These are phyloP conservation scores for Sphaerulina vaccinii DNA, from an alignment of 2,329 filamentous ascomycete genomes.

Conservation along the genomic window DNA sequence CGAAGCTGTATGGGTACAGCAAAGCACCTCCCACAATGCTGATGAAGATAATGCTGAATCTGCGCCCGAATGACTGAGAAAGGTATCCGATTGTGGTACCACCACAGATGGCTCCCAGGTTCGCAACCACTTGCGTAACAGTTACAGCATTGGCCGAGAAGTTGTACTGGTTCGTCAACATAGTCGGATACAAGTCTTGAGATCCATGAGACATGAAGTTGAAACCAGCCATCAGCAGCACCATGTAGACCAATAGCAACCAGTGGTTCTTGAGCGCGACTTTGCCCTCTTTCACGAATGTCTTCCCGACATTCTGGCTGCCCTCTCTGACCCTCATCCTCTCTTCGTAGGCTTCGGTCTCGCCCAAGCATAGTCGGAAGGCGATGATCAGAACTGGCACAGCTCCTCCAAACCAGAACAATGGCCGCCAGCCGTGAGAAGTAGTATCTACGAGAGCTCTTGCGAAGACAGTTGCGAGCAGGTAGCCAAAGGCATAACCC, in stretches of 20 bases:
- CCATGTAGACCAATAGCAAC: conserved; percentile 75
- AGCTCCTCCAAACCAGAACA: conserved; percentile 86
- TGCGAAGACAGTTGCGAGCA: conserved; percentile 49
- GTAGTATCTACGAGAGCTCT: conserved; percentile 72
- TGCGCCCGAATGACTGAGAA: conserved; percentile 48
- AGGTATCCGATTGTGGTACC: conserved; percentile 49
- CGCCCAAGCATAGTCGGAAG: conserved; percentile 73
- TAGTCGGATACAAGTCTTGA: conserved; percentile 63
- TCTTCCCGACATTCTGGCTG: conserved; percentile 59
- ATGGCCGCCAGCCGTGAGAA: conserved; percentile 73
- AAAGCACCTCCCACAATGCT: conserved; percentile 68
- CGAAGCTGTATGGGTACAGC: conserved; percentile 80
- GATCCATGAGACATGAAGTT: conserved; percentile 87
- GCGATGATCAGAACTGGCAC: conserved; percentile 78
- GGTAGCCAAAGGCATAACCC: conserved; percentile 63
- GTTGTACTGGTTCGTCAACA: conserved; percentile 58
- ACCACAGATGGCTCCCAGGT: conserved; percentile 50
- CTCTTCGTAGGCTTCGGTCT: conserved; percentile 71
- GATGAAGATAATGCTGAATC: conserved; percentile 49
- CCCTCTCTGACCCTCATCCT: conserved; percentile 63
- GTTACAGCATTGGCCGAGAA: conserved; percentile 52
- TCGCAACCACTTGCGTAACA: conserved; percentile 51
- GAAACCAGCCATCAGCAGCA: conserved; percentile 85
- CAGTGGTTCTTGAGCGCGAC: conserved; percentile 77
- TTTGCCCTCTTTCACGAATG: conserved; percentile 74